A percentile compares a stretch with the other conserved stretches of the same genome.
Evolutionary conservation across 2,329 filamentous ascomycete genomes (phyloP).

Genomic region (Hymenotorrendiella dingleyae): DNA sequence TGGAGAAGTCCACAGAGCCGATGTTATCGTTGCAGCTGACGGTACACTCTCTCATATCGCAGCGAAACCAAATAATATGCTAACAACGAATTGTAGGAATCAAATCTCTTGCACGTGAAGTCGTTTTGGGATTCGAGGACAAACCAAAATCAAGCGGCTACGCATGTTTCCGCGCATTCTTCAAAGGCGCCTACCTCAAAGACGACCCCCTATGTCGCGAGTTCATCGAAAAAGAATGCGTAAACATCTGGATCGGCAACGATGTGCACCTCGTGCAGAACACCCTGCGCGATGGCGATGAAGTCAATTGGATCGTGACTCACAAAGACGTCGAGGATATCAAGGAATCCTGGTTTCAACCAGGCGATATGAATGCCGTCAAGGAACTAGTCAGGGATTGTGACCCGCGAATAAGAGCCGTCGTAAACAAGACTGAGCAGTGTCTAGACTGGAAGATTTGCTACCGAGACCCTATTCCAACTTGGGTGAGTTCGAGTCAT

Average conservation of each 20-base stretch:
- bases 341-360: slow-evolving; percentile 42
- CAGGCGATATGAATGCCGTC: slow-evolving; percentile 41
- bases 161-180: slow-evolving; percentile 46
- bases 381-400: slow-evolving; percentile 33
- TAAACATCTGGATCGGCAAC: slow-evolving; percentile 41
- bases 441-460: slow-evolving; percentile 51
- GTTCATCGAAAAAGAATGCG: slow-evolving; percentile 39
- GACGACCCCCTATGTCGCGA: slow-evolving; percentile 33
- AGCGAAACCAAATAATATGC: no score
- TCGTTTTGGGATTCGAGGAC: slow-evolving; percentile 47
- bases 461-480: slow-evolving; percentile 45
- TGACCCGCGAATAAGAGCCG: slow-evolving; percentile 40
- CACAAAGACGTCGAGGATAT: slow-evolving; percentile 42
- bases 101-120: slow-evolving; percentile 42
- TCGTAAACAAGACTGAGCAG: slow-evolving; percentile 39
- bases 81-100: slow-evolving; percentile 32
- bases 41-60: slow-evolving; percentile 15
- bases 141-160: slow-evolving; percentile 48
- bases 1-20: slow-evolving; percentile 35
- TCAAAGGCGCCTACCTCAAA: slow-evolving; percentile 33
- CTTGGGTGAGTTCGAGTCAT: slow-evolving; percentile 45
- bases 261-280: slow-evolving; percentile 41
- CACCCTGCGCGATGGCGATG: slow-evolving; percentile 36
- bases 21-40: slow-evolving; percentile 47
- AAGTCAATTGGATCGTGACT: slow-evolving; percentile 43